Evolutionary conservation across 306 rosid genomes (phyloP).

Genomic region (Quercus parvula): DNA sequence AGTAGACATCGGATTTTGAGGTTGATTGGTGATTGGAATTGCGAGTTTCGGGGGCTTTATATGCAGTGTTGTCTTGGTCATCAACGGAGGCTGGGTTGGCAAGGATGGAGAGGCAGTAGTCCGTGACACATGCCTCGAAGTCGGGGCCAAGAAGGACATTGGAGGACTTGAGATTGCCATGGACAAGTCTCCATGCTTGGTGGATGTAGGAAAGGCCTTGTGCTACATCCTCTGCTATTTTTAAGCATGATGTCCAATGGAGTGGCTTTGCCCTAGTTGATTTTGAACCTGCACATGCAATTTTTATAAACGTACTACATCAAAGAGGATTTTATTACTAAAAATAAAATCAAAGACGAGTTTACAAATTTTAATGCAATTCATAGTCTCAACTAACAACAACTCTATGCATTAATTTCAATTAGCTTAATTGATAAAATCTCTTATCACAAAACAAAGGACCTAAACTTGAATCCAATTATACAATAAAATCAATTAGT

Average conservation of each 20-base stretch:
- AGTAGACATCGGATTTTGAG: constrained; percentile 66
- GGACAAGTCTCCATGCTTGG: constrained; percentile 95
- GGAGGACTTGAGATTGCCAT: constrained; percentile 84
- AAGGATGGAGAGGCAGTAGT: constrained; percentile 71
- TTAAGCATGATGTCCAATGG: constrained; percentile 95
- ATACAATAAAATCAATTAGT: no score
- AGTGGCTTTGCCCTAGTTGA: constrained; percentile 82
- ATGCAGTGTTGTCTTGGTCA: constrained; percentile 43
- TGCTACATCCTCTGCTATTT: constrained; percentile 91
- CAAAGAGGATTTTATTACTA: background rate
- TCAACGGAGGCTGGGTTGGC: constrained; percentile 30
- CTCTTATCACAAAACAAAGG: no score
- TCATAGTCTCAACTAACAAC: no score
- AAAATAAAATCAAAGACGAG: no score
- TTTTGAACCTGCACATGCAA: constrained; percentile 50
- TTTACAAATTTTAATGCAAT: no score
- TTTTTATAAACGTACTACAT: background rate
- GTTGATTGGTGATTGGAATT: constrained; percentile 37
- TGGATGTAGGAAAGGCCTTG: constrained; percentile 93
- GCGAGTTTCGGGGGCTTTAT: constrained; percentile 73
- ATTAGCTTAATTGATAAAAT: no score
- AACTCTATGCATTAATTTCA: no score
- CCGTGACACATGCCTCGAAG: constrained; percentile 81
- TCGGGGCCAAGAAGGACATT: constrained; percentile 83
- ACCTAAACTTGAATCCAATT: no score